Base-by-base conservation (phyloP, 441 rosid species). In the Corymbia calophylla region DNA sequence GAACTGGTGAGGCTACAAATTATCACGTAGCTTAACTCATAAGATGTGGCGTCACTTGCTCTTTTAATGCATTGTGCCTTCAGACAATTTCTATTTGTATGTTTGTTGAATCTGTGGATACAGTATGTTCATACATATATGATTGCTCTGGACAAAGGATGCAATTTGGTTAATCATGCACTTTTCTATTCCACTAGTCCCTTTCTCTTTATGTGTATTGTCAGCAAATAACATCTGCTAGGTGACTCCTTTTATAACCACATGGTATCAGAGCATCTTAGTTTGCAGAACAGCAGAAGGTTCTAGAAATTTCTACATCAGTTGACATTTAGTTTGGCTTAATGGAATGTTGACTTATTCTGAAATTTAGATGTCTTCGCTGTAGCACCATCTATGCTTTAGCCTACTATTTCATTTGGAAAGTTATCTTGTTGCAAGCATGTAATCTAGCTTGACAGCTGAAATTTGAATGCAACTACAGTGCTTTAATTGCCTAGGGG, bases 1-100 rank as follows among this genome's bases (percentile, higher is more conserved):
- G 68, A 88, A 88, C 88, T 95, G 99, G 99, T 97, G 93, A 96
- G 98, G 77, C 89, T 88, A 2, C 68, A 86, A n/a, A 53, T 47
- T 77, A 39, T 21, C n/a, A 23, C 51, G 21, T 23, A 35, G 87
- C 27, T 86, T 54, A 53, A 39, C 25, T 35, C 70, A 35, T 18
- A 53, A 53, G 77, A 25, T 19, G 51, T 27, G 73, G 49, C 86
- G 39, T 11, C 2, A 68, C 55, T 86, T 7, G 31, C 87, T 53
- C 32, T 9, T 44, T 31, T 55, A 16, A 73, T 6, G n/a, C 84
- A 73, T 23, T 39, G 51, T 39, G 16, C 17, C 44, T 13, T 7
- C 31, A 14, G 68, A 62, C 68, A 70, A 70, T 70, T 73, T 73
- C 82, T 11, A 77, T 39, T n/a, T 39, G 84, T 49, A 73, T 39